Conservation (phyloP, 768 basidiomycete species). For the Russula earlei region DNA sequence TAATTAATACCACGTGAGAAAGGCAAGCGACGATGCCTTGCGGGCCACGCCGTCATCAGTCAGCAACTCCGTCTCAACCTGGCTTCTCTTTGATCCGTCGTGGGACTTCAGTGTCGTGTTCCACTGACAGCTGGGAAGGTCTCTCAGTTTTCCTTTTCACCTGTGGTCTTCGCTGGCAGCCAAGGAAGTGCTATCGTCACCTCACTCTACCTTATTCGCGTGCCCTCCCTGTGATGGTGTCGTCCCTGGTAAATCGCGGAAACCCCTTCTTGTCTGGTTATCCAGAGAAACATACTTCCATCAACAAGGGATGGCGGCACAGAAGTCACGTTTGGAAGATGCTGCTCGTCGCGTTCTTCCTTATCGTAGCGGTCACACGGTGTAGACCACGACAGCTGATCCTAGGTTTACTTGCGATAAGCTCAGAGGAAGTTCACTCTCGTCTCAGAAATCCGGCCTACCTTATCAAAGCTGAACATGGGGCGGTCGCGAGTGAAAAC, state of each 20-base stretch:
- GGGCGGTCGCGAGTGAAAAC: conserved; percentile 88
- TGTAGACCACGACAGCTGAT: background rate
- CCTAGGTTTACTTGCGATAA: conserved; percentile 2
- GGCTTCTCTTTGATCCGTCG: too few species aligned
- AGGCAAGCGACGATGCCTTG: too few species aligned
- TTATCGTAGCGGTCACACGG: background rate
- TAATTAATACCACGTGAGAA: too few species aligned
- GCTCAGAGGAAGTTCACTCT: background rate
- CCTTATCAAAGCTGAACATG: conserved; percentile 53
- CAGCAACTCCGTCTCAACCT: too few species aligned
- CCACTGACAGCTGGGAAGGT: too few species aligned
- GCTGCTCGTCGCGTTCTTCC: background rate
- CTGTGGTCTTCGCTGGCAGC: too few species aligned
- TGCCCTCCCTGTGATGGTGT: background rate
- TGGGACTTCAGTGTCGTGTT: too few species aligned
- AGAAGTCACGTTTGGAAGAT: background rate
- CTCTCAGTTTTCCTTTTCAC: too few species aligned
- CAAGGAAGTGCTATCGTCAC: too few species aligned
- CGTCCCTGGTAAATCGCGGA: background rate
- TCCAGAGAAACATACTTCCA: background rate
- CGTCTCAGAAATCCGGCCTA: conserved; percentile 42
- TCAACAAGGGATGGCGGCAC: background rate
- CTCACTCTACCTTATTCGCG: too few species aligned
- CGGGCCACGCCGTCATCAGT: too few species aligned
- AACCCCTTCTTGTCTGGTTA: background rate